Evolutionary conservation across 23 red algal species (phyloP).

Genomic region (Gracilaria gracilis): DNA sequence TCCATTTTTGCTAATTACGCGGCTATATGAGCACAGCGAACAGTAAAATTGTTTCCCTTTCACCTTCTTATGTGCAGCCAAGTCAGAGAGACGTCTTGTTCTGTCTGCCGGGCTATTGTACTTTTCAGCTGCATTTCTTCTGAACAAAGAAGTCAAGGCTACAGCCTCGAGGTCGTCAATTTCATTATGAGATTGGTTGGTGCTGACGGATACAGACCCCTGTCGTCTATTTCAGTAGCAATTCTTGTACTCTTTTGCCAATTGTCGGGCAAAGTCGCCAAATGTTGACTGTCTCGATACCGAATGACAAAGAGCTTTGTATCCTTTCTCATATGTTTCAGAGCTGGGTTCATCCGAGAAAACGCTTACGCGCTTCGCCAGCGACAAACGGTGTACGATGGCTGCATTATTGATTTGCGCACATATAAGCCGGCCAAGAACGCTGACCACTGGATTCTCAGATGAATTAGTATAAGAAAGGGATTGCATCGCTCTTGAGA

Average conservation of each 20-base stretch:
- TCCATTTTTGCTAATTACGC: neutral
- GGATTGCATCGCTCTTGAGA: constrained; percentile 6
- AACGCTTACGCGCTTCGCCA: neutral
- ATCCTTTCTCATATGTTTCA: neutral
- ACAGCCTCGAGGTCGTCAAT: too few species aligned
- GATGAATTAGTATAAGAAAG: neutral
- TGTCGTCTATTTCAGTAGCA: too few species aligned
- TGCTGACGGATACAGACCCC: too few species aligned
- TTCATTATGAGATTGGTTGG: neutral
- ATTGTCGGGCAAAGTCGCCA: too few species aligned
- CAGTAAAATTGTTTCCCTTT: neutral
- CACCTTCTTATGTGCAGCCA: neutral
- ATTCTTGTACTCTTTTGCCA: too few species aligned
- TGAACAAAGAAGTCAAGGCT: too few species aligned
- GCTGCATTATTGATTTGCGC: constrained; percentile 31
- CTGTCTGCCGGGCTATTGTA: constrained; percentile 19
- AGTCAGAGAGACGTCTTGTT: neutral
- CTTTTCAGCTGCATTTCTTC: constrained; percentile 4
- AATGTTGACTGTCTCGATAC: too few species aligned
- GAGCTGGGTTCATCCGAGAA: too few species aligned
- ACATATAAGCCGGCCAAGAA: constrained; percentile 1
- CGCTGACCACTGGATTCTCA: constrained; percentile 28
- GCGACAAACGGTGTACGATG: neutral
- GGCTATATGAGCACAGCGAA: constrained; percentile 30
- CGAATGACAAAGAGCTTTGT: too few species aligned